Evolutionary conservation across 768 basidiomycete genomes (phyloP).

Genomic region (Mrakia frigida): DNA sequence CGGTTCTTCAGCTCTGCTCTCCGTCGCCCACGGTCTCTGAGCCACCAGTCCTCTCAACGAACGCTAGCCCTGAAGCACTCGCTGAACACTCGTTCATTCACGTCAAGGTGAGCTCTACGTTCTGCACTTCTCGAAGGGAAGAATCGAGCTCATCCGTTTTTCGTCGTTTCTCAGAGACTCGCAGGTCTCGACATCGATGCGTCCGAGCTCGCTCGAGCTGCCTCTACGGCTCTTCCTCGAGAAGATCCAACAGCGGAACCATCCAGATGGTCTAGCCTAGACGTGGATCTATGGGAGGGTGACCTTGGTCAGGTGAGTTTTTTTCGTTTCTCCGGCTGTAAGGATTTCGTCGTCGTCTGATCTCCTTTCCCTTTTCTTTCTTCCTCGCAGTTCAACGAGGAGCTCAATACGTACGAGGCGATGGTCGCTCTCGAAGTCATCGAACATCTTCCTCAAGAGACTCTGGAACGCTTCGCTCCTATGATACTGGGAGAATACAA

Average conservation of each 20-base stretch:
- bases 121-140: too few species aligned
- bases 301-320: conserved; percentile 19
- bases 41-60: conserved; percentile 35
- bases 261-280: conserved; percentile 7
- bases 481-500: conserved; percentile 44
- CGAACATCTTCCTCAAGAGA: conserved; percentile 42
- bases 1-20: conserved; percentile 38
- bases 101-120: conserved; percentile 34
- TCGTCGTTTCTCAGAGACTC: conserved; percentile 36
- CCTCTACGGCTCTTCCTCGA: conserved; percentile 36
- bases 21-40: conserved; percentile 40
- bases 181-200: conserved; percentile 42
- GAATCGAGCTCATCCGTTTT: background rate
- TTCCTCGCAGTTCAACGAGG: conserved; percentile 37
- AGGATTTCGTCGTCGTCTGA: too few species aligned
- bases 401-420: conserved; percentile 43
- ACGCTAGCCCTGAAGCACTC: background rate
- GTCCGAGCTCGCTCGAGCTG: conserved; percentile 38
- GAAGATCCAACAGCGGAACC: background rate
- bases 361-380: background rate
- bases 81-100: conserved; percentile 37
- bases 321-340: background rate
- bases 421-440: conserved; percentile 44
- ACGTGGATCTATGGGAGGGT: conserved; percentile 23
- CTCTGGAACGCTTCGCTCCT: conserved; percentile 42